Evolutionary conservation across 306 rosid genomes (phyloP), one percentile per base, ranked within the genome.

Genomic region (Ormosia semicastrata): DNA sequence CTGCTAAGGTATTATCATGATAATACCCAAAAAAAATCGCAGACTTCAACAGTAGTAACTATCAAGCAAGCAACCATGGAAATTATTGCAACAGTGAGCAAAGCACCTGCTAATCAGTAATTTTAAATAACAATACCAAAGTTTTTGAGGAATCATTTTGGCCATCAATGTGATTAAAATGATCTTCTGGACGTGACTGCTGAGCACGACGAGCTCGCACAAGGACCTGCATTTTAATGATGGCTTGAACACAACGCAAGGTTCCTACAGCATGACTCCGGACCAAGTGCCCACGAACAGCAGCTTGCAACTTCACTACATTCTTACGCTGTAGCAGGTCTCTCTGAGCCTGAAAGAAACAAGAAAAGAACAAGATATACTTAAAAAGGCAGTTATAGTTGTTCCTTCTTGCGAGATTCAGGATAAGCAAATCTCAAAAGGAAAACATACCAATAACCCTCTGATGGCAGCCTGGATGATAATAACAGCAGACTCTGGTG

Each of bases 211-310:
- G 98, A 63, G 97, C 92, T 53, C 99, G 94, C 37, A 96, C 89
- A 87, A 91, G 91, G 72, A 89, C 82, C 88, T 96, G 99, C 93
- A 96, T 82, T 88, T 89, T 96, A 62, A 89, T 82, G 46, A 96
- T 90, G 78, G 97, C 97, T 87, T 91, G 97, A 75, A 91, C 89
- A 86, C 99, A 96, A 44, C 94, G 97, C 66, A 96, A 86, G 15
- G 99, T 90, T 81, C 98, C 99, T 14, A 89, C 88, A 53, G 99
- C 99, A 77, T 92, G 94, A 79, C 89, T 89, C 77, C 99, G 88
- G 15, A 89, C 99, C 89, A 96, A 89, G 89, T 89, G 92, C 73
- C 99, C 98, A 8, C 99, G 98, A 80, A 93, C 82, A 72, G 89
- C 94, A 85, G 99, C 98, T 91, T 96, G 99, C 92, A 96, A 83